phyloP scores from a whole-genome alignment of 345 rosid species.

The Raphanus raphanistrum region DNA sequence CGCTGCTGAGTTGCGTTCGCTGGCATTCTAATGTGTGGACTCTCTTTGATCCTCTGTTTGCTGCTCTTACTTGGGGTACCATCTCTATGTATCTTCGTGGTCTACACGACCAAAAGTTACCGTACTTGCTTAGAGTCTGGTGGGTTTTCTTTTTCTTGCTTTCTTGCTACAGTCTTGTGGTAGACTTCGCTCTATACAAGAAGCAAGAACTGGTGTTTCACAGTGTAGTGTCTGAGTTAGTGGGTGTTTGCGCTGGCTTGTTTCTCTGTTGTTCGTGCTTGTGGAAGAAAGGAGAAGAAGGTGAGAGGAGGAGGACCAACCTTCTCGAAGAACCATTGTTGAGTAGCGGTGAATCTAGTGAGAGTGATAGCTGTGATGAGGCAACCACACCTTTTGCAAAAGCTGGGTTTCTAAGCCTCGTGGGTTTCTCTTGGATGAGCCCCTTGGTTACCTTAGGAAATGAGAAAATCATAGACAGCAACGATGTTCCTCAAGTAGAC shows the following conservation, averaged over 20 bases:
- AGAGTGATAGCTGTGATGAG: neutral
- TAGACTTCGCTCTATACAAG: neutral
- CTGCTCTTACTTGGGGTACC: conserved; percentile 67
- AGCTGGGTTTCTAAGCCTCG: neutral
- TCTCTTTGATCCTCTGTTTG: conserved; percentile 56
- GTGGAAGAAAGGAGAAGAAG: neutral
- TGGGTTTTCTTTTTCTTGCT: neutral
- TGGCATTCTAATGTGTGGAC: conserved; percentile 63
- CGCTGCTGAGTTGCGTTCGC: conserved; percentile 50
- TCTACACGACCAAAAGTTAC: neutral
- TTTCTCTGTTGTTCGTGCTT: neutral
- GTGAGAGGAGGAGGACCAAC: neutral
- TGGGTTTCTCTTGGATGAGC: neutral
- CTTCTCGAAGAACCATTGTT: neutral
- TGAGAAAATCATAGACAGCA: neutral
- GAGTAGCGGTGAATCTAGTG: neutral
- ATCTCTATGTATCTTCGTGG: conserved; percentile 37
- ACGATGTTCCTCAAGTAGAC: neutral
- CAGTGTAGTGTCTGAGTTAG: neutral
- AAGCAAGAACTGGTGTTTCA: neutral
- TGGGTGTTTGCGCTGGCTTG: neutral
- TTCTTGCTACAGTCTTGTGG: neutral
- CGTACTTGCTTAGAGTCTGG: neutral
- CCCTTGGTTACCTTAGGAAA: neutral
- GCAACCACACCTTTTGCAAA: neutral